These are phyloP conservation scores for Colletotrichum somersetense DNA, from an alignment of 2,329 filamentous ascomycete genomes.

Conservation along the genomic window DNA sequence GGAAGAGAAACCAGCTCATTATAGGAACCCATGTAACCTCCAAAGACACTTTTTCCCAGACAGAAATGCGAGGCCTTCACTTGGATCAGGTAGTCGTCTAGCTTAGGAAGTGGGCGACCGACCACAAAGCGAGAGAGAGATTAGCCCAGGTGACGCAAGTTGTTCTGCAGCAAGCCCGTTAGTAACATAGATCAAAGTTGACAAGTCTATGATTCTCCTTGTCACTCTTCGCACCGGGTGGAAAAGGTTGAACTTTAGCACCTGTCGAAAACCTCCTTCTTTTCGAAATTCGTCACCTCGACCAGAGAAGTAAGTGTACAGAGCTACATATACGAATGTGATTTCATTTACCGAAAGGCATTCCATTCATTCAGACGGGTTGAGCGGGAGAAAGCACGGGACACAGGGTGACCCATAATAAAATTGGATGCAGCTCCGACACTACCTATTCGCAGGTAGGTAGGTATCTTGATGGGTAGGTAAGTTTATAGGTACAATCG, in stretches of 20 bases:
- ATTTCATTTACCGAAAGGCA: background rate
- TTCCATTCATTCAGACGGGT: background rate
- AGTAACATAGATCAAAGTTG: background rate
- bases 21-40: slow-evolving; percentile 63
- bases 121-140: slow-evolving; percentile 30
- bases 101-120: slow-evolving; percentile 40
- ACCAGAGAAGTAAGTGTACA: background rate
- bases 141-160: background rate
- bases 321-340: background rate
- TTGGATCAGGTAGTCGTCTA: slow-evolving; percentile 47
- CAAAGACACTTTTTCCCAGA: slow-evolving; percentile 67
- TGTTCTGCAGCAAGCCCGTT: too few species aligned
- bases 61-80: slow-evolving; percentile 66
- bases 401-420: background rate
- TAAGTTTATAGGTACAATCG: too few species aligned
- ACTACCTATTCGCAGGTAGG: too few species aligned
- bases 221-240: background rate
- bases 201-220: background rate
- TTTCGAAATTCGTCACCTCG: background rate
- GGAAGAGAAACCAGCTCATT: slow-evolving; percentile 62
- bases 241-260: background rate
- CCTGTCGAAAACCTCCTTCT: background rate
- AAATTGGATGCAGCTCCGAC: background rate
- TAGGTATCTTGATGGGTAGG: background rate
- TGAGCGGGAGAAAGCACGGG: background rate